Percentiles rank a stretch among this genome's conserved stretches.
Evolutionary conservation across 169 alveolate species (phyloP).

Genomic region (Plasmodium falciparum): DNA sequence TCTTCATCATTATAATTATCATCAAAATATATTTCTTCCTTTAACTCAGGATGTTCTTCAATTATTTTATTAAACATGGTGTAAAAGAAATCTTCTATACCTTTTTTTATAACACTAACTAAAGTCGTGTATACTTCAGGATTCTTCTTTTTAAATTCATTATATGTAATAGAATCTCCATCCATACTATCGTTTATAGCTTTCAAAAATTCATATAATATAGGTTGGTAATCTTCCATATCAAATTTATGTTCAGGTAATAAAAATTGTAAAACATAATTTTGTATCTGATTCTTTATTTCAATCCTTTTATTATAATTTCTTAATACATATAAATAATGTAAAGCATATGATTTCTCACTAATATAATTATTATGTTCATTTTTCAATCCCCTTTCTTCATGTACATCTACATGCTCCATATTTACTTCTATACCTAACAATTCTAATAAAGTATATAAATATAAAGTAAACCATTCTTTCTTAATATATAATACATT

Average conservation of each 20-base stretch:
- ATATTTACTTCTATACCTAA: conserved; percentile 26
- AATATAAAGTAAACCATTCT: conserved; percentile 6
- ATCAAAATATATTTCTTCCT: not conserved
- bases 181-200: conserved; percentile 18
- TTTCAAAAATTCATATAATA: conserved; percentile 20
- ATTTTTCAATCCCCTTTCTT: not conserved
- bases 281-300: conserved; percentile 16
- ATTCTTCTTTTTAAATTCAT: conserved; percentile 31
- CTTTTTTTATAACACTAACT: conserved; percentile 7
- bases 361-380: not conserved
- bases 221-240: not conserved
- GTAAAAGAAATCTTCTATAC: conserved; percentile 21
- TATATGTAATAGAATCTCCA: conserved; percentile 11
- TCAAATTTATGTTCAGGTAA: not conserved
- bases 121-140: not conserved
- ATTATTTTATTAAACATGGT: not conserved
- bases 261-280: conserved; percentile 10
- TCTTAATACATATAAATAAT: conserved; percentile 26
- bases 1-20: not conserved
- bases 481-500: conserved; percentile 1
- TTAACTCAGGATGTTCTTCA: not conserved
- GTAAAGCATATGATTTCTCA: conserved; percentile 1
- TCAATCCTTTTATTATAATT: not conserved
- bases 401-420: not conserved
- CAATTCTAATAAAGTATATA: conserved; percentile 17